A percentile compares a stretch with the other conserved stretches of the same genome.
Conservation (phyloP, 352 stramenopile species). For the Pythium rhizo-oryzae region DNA sequence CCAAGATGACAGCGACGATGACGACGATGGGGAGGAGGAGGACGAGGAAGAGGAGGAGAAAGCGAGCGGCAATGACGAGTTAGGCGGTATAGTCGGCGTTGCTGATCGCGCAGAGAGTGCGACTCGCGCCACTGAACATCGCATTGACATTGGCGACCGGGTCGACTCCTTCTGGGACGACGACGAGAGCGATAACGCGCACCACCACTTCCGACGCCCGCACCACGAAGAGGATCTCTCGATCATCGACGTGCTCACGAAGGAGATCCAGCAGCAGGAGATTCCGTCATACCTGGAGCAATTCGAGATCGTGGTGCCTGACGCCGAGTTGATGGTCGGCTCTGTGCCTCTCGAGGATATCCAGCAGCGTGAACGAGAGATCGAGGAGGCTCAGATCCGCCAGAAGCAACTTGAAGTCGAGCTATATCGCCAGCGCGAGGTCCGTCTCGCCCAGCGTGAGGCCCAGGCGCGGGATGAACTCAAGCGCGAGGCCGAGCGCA, state of each 20-base stretch:
- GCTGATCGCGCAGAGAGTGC: neutral
- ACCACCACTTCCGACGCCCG: neutral
- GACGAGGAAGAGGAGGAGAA: neutral
- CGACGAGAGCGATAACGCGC: conserved; percentile 15
- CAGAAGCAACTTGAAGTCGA: conserved; percentile 53
- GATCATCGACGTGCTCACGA: conserved; percentile 55
- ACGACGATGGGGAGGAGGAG: conserved; percentile 4
- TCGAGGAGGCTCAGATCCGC: conserved; percentile 57
- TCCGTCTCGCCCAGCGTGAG: conserved; percentile 50
- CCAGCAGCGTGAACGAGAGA: conserved; percentile 56
- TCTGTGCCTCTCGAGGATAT: conserved; percentile 62
- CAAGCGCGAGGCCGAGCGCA: conserved; percentile 39
- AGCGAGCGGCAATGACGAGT: neutral
- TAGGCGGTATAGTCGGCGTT: neutral
- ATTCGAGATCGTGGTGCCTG: conserved; percentile 71
- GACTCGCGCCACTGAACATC: neutral
- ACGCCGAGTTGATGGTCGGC: conserved; percentile 63
- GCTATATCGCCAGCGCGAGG: conserved; percentile 52
- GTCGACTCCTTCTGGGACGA: conserved; percentile 49
- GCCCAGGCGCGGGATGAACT: conserved; percentile 36
- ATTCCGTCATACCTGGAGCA: conserved; percentile 65
- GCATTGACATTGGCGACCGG: conserved; percentile 19
- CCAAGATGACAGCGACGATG: neutral
- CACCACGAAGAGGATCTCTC: conserved; percentile 31
- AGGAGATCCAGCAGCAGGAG: conserved; percentile 41